Evolutionary conservation across 108 stramenopile genomes (phyloP).

Genomic region (Nitzschia palea): DNA sequence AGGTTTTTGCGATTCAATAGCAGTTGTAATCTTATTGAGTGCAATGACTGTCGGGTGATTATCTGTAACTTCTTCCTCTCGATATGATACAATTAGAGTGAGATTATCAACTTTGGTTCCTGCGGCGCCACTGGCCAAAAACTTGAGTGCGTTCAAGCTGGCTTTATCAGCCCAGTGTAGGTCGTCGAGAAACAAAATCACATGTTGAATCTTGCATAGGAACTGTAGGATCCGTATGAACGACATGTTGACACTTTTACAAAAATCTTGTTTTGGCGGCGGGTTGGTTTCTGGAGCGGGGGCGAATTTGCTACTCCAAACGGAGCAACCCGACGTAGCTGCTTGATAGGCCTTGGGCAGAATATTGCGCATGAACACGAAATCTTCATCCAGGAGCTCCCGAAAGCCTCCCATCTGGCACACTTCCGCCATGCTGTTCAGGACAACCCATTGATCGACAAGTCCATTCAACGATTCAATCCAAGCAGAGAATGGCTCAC

Average conservation of each 20-base stretch:
- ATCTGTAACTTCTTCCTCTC: slow-evolving; percentile 19
- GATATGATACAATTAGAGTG: slow-evolving; percentile 15
- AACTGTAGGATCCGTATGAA: slow-evolving; percentile 28
- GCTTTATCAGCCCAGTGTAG: slow-evolving; percentile 52
- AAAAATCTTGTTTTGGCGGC: background rate
- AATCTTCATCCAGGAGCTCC: slow-evolving; percentile 22
- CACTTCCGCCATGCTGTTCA: slow-evolving; percentile 7
- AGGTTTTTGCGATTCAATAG: background rate
- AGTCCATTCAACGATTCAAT: slow-evolving; percentile 15
- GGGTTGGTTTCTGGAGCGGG: background rate
- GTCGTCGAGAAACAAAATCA: slow-evolving; percentile 49
- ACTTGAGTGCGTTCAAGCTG: slow-evolving; percentile 26
- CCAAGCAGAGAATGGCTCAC: slow-evolving; percentile 26
- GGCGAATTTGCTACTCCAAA: background rate
- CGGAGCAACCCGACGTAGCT: background rate
- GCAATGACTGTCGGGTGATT: background rate
- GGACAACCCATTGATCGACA: slow-evolving; percentile 21
- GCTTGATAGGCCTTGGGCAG: slow-evolving; percentile 18
- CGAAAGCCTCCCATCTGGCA: slow-evolving; percentile 23
- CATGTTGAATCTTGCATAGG: slow-evolving; percentile 9
- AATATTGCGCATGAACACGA: slow-evolving; percentile 26
- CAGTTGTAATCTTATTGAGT: background rate
- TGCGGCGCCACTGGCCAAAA: background rate
- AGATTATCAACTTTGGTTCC: background rate
- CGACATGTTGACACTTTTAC: slow-evolving; percentile 10